Evolutionary conservation across 441 rosid genomes (phyloP).

Genomic region (Aquilaria agallochum): DNA sequence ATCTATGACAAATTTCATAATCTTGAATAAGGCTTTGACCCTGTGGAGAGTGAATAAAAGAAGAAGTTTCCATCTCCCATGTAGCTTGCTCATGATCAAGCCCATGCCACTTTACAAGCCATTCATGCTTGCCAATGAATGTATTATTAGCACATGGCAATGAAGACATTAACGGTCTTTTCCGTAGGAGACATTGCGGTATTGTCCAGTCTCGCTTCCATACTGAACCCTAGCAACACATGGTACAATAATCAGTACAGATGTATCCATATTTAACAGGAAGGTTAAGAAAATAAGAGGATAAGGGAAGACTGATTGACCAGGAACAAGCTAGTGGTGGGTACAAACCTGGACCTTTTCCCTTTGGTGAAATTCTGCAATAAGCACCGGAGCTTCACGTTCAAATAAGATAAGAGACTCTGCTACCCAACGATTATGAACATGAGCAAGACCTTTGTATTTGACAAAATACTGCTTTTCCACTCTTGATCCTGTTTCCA

Average conservation of each 20-base stretch:
- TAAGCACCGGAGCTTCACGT: slow-evolving; percentile 18
- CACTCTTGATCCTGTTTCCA: slow-evolving; percentile 17
- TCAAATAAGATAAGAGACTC: slow-evolving; percentile 18
- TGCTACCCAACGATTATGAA: slow-evolving; percentile 32
- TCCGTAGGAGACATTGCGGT: slow-evolving; percentile 28
- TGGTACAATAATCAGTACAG: neutral
- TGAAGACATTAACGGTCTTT: slow-evolving; percentile 15
- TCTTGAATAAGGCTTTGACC: slow-evolving; percentile 21
- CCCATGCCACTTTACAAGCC: slow-evolving; percentile 37
- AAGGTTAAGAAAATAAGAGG: neutral
- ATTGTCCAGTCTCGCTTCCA: slow-evolving; percentile 31
- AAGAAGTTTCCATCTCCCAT: slow-evolving; percentile 33
- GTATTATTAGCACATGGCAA: slow-evolving; percentile 3
- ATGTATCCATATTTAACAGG: neutral
- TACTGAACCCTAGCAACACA: slow-evolving; percentile 12
- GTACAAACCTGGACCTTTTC: slow-evolving; percentile 15
- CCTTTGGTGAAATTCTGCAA: slow-evolving; percentile 22
- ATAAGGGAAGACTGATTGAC: neutral
- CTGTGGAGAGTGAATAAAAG: slow-evolving; percentile 21
- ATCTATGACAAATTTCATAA: slow-evolving; percentile 24
- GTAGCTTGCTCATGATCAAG: slow-evolving; percentile 35
- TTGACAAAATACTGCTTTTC: slow-evolving; percentile 31
- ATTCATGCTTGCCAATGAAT: slow-evolving; percentile 18
- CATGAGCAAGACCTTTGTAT: slow-evolving; percentile 37
- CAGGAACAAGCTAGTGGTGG: too few relatives aligned